These are phyloP conservation scores for Aspergillus incahuasiensis DNA, from an alignment of 495 filamentous ascomycete genomes.

Conservation along the genomic window DNA sequence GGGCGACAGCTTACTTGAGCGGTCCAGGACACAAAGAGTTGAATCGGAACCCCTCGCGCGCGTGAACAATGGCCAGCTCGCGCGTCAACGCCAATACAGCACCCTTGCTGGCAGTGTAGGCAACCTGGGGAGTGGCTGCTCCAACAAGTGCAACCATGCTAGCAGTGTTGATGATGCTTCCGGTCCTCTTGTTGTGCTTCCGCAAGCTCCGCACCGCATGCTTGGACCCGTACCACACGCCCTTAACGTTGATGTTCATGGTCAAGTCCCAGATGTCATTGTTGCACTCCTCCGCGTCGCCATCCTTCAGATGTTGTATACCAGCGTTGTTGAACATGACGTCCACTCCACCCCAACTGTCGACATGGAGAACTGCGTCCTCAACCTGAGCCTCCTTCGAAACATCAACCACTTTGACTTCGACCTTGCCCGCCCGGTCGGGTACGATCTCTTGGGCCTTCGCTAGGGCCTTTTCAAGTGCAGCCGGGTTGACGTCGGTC, in stretches of 20 bases:
- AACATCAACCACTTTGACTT: constrained; percentile 45
- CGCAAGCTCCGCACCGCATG: constrained; percentile 81
- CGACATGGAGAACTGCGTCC: too few species aligned
- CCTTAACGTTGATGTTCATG: constrained; percentile 94
- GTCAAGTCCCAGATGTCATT: constrained; percentile 95
- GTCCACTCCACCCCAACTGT: constrained; percentile 85
- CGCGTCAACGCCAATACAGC: constrained; percentile 84
- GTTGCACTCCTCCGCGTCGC: constrained; percentile 75
- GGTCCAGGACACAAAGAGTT: constrained; percentile 91
- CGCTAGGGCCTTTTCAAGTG: constrained; percentile 62
- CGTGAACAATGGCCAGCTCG: constrained; percentile 78
- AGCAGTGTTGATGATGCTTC: constrained; percentile 90
- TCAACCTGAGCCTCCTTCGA: constrained; percentile 70
- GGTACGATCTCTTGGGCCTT: constrained; percentile 71
- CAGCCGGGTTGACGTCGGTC: constrained; percentile 69
- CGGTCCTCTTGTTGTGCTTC: constrained; percentile 68
- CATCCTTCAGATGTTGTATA: constrained; percentile 93
- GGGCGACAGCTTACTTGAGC: constrained; percentile 74
- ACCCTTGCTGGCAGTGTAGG: constrained; percentile 95
- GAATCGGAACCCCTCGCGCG: constrained; percentile 80
- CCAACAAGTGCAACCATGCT: constrained; percentile 91
- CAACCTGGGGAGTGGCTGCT: constrained; percentile 85
- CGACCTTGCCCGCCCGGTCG: constrained; percentile 41
- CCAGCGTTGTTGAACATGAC: constrained; percentile 99
- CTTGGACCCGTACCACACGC: constrained; percentile 95